Conservation (phyloP, 768 basidiomycete species). For the Pisolithus albus region DNA sequence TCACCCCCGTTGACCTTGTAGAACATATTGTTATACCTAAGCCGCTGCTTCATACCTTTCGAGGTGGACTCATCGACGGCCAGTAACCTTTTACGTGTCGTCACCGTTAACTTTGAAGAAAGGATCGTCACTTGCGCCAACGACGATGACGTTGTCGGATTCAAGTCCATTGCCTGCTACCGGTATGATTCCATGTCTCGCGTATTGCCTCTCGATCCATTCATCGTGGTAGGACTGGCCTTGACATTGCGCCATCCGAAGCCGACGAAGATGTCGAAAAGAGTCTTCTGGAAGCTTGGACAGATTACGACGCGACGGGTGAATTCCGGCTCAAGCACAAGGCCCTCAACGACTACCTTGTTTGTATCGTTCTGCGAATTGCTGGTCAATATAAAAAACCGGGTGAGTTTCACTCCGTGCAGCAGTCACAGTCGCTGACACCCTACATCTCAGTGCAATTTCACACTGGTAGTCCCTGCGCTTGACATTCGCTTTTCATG, state of each 20-base stretch:
- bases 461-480: conserved; percentile 46
- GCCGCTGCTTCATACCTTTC: not conserved
- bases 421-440: not conserved
- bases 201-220: not conserved
- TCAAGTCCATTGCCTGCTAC: conserved; percentile 76
- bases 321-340: conserved; percentile 54
- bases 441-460: conserved; percentile 56
- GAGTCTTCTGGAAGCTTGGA: conserved; percentile 26
- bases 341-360: conserved; percentile 58
- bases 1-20: not conserved
- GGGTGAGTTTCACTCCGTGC: conserved; percentile 32
- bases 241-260: conserved; percentile 39
- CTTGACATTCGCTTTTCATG: not conserved
- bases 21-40: conserved; percentile 17
- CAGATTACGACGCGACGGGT: conserved; percentile 29
- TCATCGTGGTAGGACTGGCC: conserved; percentile 43
- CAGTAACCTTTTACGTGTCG: conserved; percentile 14
- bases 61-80: conserved; percentile 11
- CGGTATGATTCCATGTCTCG: conserved; percentile 16
- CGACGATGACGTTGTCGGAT: conserved; percentile 50
- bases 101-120: conserved; percentile 31
- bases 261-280: conserved; percentile 24
- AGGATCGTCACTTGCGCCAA: conserved; percentile 33
- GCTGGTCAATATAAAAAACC: conserved; percentile 52
- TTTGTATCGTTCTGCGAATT: conserved; percentile 47